Evolutionary conservation across 768 basidiomycete species (phyloP), one percentile per base, ranked within the genome.

Genomic region (Amyloporia xantha): DNA sequence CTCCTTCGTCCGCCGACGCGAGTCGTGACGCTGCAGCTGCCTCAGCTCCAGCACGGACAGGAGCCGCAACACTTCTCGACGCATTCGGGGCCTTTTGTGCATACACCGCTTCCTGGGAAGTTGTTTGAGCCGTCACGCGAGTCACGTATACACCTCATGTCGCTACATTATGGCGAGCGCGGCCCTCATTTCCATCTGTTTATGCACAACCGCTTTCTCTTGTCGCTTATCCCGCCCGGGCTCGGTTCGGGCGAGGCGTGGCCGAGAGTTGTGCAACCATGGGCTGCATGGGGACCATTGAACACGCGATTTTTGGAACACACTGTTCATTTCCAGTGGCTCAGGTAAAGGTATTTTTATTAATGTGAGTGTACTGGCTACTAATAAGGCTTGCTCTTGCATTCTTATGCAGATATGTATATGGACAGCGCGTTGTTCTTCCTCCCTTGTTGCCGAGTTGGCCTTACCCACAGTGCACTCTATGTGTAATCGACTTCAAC

Each of bases 221-320:
- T 65, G 24, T 30, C 47, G 0, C 64, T 52, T 33, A 41, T 42
- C n/a, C 39, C 45, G 10, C 19, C 28, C 3, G 23, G n/a, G 2
- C 11, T 33, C 21, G 53, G 1, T 53, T 37, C n/a, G 33, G 10
- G 15, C 15, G 30, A 7, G 7, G 30, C 30, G 7, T 15, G 9
- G 7, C n/a, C n/a, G n/a, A n/a, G n/a, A n/a, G 30, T 33, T 33
- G 30, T 7, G 30, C 30, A 15, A 7, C 30, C 30, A 5, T 75
- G 74, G 74, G 51, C 55, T 1, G 59, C 58, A 21, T 75, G 74
- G 74, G 73, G 72, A 4, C 66, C 54, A 2, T 41, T 41, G 4
- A 51, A 67, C 9, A 63, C 72, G 41, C 58, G 74, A 5, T 61
- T 68, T 47, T 19, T 71, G 10, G 53, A 55, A 11, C 60, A 65